Percentiles rank a stretch among this genome's conserved stretches.
Evolutionary conservation across 177 flowering plant species (phyloP).

Genomic region (Vitis hybrid): DNA sequence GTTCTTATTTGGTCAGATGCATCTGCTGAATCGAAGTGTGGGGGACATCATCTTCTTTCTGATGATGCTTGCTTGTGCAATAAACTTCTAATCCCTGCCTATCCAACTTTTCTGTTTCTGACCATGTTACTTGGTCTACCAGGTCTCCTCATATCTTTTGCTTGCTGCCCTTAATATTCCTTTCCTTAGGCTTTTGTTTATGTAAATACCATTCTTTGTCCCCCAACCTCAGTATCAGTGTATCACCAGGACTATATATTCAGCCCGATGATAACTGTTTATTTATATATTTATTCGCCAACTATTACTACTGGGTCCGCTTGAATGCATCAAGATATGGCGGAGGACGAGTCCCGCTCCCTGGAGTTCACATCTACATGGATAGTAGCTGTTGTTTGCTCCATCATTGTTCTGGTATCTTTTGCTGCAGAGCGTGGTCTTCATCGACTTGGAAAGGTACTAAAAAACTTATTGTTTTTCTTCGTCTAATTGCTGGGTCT

Average conservation of each 20-base stretch:
- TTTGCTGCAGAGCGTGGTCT: slow-evolving; percentile 46
- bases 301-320: too few relatives aligned
- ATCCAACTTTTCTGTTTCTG: too few relatives aligned
- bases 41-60: too few relatives aligned
- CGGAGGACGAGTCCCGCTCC: slow-evolving; percentile 20
- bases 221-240: too few relatives aligned
- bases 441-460: slow-evolving; percentile 60
- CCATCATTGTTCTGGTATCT: slow-evolving; percentile 50
- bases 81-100: too few relatives aligned
- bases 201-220: slow-evolving; percentile 2
- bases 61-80: too few relatives aligned
- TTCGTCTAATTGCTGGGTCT: background rate
- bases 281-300: too few relatives aligned
- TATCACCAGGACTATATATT: too few relatives aligned
- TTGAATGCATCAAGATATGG: slow-evolving; percentile 17
- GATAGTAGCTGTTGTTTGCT: slow-evolving; percentile 54
- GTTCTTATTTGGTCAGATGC: too few relatives aligned
- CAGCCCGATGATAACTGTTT: too few relatives aligned
- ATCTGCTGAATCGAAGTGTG: too few relatives aligned
- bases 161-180: slow-evolving; percentile 2
- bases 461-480: background rate
- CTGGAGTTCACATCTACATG: slow-evolving; percentile 57
- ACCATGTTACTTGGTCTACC: too few relatives aligned
- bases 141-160: background rate
- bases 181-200: slow-evolving; percentile 6